phyloP scores from a whole-genome alignment of 192 early-diverging fungal genomes.

The Coemansia sp. region DNA sequence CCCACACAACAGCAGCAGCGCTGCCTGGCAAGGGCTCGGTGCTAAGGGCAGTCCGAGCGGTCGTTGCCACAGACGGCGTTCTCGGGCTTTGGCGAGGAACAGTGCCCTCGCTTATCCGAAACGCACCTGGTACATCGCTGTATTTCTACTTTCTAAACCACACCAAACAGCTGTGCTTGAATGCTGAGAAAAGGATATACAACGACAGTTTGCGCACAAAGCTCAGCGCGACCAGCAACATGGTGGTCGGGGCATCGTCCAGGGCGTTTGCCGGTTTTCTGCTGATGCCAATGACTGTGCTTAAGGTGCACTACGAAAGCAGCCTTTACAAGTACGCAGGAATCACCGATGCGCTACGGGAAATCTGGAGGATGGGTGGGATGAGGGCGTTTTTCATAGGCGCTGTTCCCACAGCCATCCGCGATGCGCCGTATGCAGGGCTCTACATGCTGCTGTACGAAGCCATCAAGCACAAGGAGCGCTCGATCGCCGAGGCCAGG shows the following conservation, averaged over 20 bases:
- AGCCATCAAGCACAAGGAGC: slow-evolving; percentile 61
- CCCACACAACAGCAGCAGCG: slow-evolving; percentile 19
- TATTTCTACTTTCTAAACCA: slow-evolving; percentile 64
- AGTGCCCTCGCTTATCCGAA: slow-evolving; percentile 43
- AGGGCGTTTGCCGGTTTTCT: slow-evolving; percentile 77
- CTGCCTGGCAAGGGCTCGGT: slow-evolving; percentile 32
- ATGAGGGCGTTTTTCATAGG: slow-evolving; percentile 82
- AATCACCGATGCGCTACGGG: slow-evolving; percentile 62
- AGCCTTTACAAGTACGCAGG: slow-evolving; percentile 80
- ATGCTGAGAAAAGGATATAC: slow-evolving; percentile 19
- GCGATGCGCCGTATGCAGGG: slow-evolving; percentile 90
- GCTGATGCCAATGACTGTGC: slow-evolving; percentile 91
- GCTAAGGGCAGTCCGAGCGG: slow-evolving; percentile 58
- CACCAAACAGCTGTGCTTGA: slow-evolving; percentile 25
- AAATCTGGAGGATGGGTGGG: slow-evolving; percentile 71
- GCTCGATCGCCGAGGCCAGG: slow-evolving; percentile 23
- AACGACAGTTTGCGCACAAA: slow-evolving; percentile 18
- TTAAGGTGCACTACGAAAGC: slow-evolving; percentile 92
- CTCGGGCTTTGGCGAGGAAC: slow-evolving; percentile 56
- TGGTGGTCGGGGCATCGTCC: slow-evolving; percentile 69
- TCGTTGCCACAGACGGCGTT: slow-evolving; percentile 56
- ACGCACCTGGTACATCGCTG: slow-evolving; percentile 57
- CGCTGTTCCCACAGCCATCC: slow-evolving; percentile 79
- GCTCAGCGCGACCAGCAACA: slow-evolving; percentile 63
- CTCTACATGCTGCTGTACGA: slow-evolving; percentile 91